Evolutionary conservation across 768 basidiomycete genomes (phyloP).

Genomic region (Podaxis mareebaensis): DNA sequence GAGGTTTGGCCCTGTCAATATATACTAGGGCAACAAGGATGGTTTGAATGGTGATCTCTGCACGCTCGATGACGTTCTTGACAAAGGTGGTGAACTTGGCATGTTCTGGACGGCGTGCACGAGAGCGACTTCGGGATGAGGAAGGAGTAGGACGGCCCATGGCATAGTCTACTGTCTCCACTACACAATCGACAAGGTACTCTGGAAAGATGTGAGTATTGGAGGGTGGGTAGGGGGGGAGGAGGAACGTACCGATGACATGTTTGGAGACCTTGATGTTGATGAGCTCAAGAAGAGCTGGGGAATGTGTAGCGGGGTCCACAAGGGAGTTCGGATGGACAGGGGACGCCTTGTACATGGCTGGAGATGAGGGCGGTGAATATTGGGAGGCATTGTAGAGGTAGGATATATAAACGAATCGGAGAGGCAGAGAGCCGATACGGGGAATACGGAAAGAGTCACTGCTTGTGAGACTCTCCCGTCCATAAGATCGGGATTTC

Average conservation of each 20-base stretch:
- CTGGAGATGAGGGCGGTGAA: slow-evolving; percentile 15
- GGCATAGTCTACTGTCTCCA: slow-evolving; percentile 75
- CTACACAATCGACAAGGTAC: slow-evolving; percentile 66
- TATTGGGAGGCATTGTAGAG: slow-evolving; percentile 7
- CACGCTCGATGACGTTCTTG: slow-evolving; percentile 65
- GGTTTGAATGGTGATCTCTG: slow-evolving; percentile 71
- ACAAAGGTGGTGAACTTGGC: slow-evolving; percentile 66
- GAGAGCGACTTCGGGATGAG: slow-evolving; percentile 48
- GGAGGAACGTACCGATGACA: slow-evolving; percentile 58
- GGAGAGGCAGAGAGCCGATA: slow-evolving; percentile 34
- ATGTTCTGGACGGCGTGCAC: slow-evolving; percentile 50
- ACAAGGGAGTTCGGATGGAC: slow-evolving; percentile 55
- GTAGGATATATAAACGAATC: slow-evolving; percentile 33
- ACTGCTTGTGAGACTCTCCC: slow-evolving; percentile 21
- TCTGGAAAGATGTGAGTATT: slow-evolving; percentile 41
- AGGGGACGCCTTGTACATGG: slow-evolving; percentile 7
- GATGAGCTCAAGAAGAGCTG: slow-evolving; percentile 67
- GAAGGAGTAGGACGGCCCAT: slow-evolving; percentile 64
- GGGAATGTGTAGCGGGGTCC: slow-evolving; percentile 61
- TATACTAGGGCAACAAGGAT: slow-evolving; percentile 74
- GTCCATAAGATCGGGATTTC: slow-evolving; percentile 7
- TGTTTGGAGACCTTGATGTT: slow-evolving; percentile 61
- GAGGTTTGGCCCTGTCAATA: slow-evolving; percentile 74
- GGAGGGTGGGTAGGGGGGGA: background rate
- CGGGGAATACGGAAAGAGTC: slow-evolving; percentile 31